These are phyloP conservation scores for Rutstroemia sydowiana DNA, from an alignment of 2,329 filamentous ascomycete genomes.

Conservation along the genomic window DNA sequence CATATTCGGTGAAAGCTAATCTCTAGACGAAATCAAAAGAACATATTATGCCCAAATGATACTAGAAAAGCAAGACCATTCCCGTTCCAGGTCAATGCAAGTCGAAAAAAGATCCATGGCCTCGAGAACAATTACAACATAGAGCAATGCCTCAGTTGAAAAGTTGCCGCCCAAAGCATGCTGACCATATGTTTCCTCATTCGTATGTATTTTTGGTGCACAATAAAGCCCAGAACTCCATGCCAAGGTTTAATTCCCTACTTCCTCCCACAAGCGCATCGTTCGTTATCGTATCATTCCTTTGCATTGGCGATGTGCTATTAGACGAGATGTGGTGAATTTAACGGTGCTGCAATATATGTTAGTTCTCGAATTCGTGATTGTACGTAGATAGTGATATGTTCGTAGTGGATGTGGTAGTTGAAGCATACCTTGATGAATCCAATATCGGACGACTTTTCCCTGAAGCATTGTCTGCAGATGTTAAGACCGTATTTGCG, in stretches of 20 bases:
- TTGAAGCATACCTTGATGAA: constrained; percentile 58
- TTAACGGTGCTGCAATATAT: constrained; percentile 24
- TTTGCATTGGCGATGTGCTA: too few relatives aligned
- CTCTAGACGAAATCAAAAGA: constrained; percentile 5
- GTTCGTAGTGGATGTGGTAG: neutral
- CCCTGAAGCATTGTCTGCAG: constrained; percentile 73
- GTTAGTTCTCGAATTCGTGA: constrained; percentile 6
- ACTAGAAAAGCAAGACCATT: constrained; percentile 5
- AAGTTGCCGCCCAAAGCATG: constrained; percentile 4
- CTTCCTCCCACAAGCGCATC: constrained; percentile 3
- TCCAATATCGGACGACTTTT: constrained; percentile 66
- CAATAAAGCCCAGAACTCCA: constrained; percentile 12
- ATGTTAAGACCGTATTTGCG: constrained; percentile 98
- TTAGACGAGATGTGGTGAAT: constrained; percentile 6
- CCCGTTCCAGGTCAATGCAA: constrained; percentile 9
- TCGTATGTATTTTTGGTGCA: constrained; percentile 6
- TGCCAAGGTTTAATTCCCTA: constrained; percentile 9
- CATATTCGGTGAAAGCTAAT: constrained; percentile 11
- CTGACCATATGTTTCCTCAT: constrained; percentile 3
- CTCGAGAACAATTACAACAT: constrained; percentile 6
- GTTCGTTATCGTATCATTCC: constrained; percentile 1
- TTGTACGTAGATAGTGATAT: neutral
- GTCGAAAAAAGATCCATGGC: constrained; percentile 2
- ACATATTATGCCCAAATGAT: constrained; percentile 3
- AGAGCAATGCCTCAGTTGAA: constrained; percentile 7